phyloP scores from a whole-genome alignment of 1,284 basidiomycete species.

The Uromyces viciae-fabae region DNA sequence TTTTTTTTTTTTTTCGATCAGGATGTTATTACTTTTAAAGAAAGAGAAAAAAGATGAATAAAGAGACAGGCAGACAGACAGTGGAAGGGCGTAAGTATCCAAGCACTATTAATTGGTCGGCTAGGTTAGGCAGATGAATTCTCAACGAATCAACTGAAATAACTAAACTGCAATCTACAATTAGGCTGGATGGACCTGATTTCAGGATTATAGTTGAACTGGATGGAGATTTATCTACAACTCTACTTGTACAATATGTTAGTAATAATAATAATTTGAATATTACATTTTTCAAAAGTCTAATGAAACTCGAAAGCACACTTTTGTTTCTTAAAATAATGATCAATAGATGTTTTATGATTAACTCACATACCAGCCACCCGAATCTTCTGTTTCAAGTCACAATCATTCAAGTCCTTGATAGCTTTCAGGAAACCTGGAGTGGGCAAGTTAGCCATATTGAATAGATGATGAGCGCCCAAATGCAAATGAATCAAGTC shows the following conservation, averaged over 20 bases:
- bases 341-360: neutral
- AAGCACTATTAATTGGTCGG: neutral
- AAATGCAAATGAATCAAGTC: no score
- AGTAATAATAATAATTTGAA: no score
- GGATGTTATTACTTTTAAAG: no score
- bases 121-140: neutral
- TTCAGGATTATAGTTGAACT: neutral
- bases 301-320: no score
- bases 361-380: neutral
- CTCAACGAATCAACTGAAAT: neutral
- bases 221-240: neutral
- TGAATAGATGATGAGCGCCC: no score
- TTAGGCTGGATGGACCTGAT: neutral
- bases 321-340: no score
- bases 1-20: no score
- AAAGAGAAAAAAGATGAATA: no score
- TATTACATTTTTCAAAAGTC: no score
- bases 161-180: neutral
- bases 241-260: no score
- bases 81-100: neutral
- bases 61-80: no score
- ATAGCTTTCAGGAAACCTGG: conserved; percentile 12
- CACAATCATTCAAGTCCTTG: neutral
- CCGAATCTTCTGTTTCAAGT: conserved; percentile 1
- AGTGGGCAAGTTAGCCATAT: conserved; percentile 15